A percentile compares a stretch with the other conserved stretches of the same genome.
These are phyloP conservation scores for Roridomyces roridus DNA, from an alignment of 768 basidiomycete species.

Conservation along the genomic window DNA sequence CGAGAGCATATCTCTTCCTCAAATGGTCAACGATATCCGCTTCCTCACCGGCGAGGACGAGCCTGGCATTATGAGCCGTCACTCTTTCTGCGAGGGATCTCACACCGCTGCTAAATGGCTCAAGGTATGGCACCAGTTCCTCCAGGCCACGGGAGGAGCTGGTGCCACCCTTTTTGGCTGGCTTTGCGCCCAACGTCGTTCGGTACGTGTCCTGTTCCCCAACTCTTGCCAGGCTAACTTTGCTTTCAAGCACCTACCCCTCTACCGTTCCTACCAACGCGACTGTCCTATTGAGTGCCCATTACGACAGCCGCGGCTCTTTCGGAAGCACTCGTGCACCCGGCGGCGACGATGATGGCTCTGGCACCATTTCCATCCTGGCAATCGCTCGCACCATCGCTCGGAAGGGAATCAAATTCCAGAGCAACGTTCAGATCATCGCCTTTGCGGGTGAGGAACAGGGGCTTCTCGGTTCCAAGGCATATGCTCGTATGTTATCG, in stretches of 20 bases:
- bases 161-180: slow-evolving; percentile 64
- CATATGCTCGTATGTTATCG: slow-evolving; percentile 75
- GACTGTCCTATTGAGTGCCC: slow-evolving; percentile 79
- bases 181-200: slow-evolving; percentile 88
- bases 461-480: slow-evolving; percentile 78
- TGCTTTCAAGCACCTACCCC: slow-evolving; percentile 57
- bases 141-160: no score
- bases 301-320: slow-evolving; percentile 91
- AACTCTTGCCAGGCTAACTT: background rate
- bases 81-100: slow-evolving; percentile 79
- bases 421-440: slow-evolving; percentile 78
- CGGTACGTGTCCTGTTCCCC: slow-evolving; percentile 55
- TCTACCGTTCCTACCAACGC: slow-evolving; percentile 61
- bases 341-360: slow-evolving; percentile 60
- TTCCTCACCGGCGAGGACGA: slow-evolving; percentile 87
- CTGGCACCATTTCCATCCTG: slow-evolving; percentile 72
- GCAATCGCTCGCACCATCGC: slow-evolving; percentile 80
- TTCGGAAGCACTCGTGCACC: slow-evolving; percentile 78
- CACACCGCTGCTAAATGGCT: slow-evolving; percentile 75
- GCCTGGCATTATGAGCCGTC: slow-evolving; percentile 79
- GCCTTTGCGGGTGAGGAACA: slow-evolving; percentile 95
- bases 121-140: slow-evolving; percentile 41
- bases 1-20: slow-evolving; percentile 66
- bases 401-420: slow-evolving; percentile 70
- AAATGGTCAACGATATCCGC: slow-evolving; percentile 74